These are phyloP conservation scores for Centrapalus pauciflorus DNA, from an alignment of 129 eudicot species.

Conservation along the genomic window DNA sequence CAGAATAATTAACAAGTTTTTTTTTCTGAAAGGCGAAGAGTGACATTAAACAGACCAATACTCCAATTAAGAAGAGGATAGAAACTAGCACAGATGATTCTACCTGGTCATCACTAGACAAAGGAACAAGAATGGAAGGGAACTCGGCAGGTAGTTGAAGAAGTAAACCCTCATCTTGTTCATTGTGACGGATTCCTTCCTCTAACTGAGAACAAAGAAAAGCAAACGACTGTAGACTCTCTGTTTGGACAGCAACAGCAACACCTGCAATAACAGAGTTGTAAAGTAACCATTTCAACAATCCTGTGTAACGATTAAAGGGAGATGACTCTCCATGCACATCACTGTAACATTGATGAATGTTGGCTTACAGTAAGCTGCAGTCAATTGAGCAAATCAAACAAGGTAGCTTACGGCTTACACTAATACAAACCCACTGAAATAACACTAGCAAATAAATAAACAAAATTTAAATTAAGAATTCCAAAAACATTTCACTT, in stretches of 20 bases:
- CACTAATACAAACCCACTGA: neutral
- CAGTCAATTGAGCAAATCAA: neutral
- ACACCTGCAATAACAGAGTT: slow-evolving; percentile 40
- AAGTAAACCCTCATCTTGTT: slow-evolving; percentile 39
- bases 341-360: neutral
- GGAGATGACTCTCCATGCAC: neutral
- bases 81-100: neutral
- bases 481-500: neutral
- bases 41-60: neutral
- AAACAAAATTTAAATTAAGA: neutral
- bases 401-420: neutral
- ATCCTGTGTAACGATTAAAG: neutral
- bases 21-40: neutral
- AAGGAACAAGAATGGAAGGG: slow-evolving; percentile 66
- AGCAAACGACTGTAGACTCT: slow-evolving; percentile 61
- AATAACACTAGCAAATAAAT: neutral
- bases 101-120: slow-evolving; percentile 68
- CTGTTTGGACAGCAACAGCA: slow-evolving; percentile 52
- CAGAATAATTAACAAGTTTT: neutral
- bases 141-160: slow-evolving; percentile 51
- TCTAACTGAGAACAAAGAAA: slow-evolving; percentile 51
- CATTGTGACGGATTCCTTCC: slow-evolving; percentile 32
- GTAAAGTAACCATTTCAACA: neutral
- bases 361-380: neutral
- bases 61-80: neutral